Base-by-base conservation (phyloP, 2,329 filamentous ascomycete species). In the Fusarium floridanum region DNA sequence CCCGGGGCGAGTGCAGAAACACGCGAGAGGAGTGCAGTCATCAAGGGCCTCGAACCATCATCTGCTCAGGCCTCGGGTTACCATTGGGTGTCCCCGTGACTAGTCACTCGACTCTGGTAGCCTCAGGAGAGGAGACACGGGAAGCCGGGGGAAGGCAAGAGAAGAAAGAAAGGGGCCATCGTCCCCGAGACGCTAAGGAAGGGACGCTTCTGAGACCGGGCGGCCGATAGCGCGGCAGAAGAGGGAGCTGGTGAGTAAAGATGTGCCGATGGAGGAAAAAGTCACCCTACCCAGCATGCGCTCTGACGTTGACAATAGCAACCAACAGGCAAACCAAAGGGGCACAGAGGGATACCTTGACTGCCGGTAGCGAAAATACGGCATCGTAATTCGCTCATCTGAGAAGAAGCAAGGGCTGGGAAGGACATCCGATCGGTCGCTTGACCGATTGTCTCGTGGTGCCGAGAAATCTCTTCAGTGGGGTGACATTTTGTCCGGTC, bases 371-470 rank as follows among this genome's bases (percentile, higher is more conserved):
- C 63, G 73, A 68, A 34, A 75, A 71, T 37, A 39, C 53, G 62
- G 32, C 45, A 70, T 60, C 36, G 39, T 73, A 62, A 76, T 76
- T 77, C 50, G 71, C 73, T 66, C 70, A 71, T 76, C 62, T 72
- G 48, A 62, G 50, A 68, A 66, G 61, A 68, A 62, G 70, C 41
- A 68, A 60, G 72, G 63, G 60, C 61, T 50, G 53, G 55, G 12
- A 71, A 76, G 74, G 72, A 77, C 77, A 75, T 76, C 77, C 74
- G 74, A 79, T 72, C 72, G 59, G 70, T 77, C 68, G 66, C 70
- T 78, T 76, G 77, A 76, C 66, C 60, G 73, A 73, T 73, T 74
- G 74, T 77, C 77, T 79, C 76, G 77, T 79, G 77, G 76, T 77
- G 69, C 73, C 73, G 76, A 67, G 71, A 78, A 79, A 76, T 77